phyloP scores from a whole-genome alignment of 192 early-diverging fungal species.

The Phlyctochytrium bullatum region DNA sequence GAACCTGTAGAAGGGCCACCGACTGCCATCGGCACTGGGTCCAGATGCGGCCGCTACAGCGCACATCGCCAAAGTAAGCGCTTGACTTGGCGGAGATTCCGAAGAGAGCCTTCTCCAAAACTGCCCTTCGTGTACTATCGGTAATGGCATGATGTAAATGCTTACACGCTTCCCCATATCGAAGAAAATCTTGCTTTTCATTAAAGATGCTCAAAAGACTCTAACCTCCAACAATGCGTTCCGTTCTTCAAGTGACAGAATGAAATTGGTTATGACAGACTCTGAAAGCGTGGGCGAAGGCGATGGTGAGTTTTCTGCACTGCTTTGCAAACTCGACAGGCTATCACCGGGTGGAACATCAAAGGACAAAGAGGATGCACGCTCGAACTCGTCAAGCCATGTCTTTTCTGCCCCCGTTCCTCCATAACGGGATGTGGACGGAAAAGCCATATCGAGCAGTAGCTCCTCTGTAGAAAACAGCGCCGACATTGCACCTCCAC shows the following conservation, averaged over 20 bases:
- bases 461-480: neutral
- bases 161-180: neutral
- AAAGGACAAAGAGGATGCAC: too few relatives aligned
- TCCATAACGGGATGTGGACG: too few relatives aligned
- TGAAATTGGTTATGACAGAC: too few relatives aligned
- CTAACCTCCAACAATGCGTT: too few relatives aligned
- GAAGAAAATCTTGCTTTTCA: slow-evolving; percentile 9
- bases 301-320: too few relatives aligned
- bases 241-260: too few relatives aligned
- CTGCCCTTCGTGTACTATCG: neutral
- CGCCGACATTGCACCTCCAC: neutral
- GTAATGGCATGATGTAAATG: slow-evolving; percentile 3
- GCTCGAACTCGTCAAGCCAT: too few relatives aligned
- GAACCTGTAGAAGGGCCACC: slow-evolving; percentile 4
- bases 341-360: too few relatives aligned
- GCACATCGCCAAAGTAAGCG: neutral
- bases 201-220: too few relatives aligned
- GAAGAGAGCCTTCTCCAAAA: neutral
- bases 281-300: too few relatives aligned
- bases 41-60: neutral
- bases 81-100: neutral
- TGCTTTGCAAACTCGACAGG: too few relatives aligned
- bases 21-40: neutral
- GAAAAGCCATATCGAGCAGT: neutral
- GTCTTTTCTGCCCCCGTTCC: too few relatives aligned